Evolutionary conservation across 2,329 filamentous ascomycete species (phyloP).

Genomic region (Plenodomus biglobosus): DNA sequence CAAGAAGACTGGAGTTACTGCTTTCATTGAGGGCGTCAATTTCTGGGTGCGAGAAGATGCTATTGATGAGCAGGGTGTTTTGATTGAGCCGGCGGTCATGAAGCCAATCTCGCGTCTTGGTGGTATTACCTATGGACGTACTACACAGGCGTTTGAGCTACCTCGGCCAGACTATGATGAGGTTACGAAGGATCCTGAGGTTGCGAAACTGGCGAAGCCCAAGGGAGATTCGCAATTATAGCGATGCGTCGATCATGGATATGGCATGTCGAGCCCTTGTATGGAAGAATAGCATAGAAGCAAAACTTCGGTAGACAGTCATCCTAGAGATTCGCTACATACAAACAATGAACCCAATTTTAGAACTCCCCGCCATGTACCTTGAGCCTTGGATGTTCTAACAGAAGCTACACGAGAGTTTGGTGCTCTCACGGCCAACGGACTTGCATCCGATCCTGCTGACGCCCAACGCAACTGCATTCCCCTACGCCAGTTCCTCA

Average conservation of each 20-base stretch:
- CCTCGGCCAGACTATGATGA: conserved; percentile 58
- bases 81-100: conserved; percentile 73
- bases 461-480: background rate
- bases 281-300: too few species aligned
- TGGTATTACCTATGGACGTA: conserved; percentile 79
- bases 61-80: conserved; percentile 71
- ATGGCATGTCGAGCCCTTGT: too few species aligned
- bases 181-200: conserved; percentile 54
- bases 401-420: background rate
- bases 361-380: background rate
- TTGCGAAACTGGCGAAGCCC: conserved; percentile 59
- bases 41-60: conserved; percentile 93
- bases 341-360: too few species aligned
- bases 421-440: background rate
- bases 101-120: conserved; percentile 77
- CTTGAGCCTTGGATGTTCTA: background rate
- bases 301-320: too few species aligned
- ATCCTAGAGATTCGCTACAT: too few species aligned
- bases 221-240: conserved; percentile 16
- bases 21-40: conserved; percentile 76
- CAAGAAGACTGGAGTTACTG: conserved; percentile 73
- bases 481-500: background rate
- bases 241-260: too few species aligned
- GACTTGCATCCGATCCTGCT: background rate
- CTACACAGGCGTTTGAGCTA: conserved; percentile 71